Evolutionary conservation across 768 basidiomycete species (phyloP), one percentile per base, ranked within the genome.

Genomic region (Suillus sp.): DNA sequence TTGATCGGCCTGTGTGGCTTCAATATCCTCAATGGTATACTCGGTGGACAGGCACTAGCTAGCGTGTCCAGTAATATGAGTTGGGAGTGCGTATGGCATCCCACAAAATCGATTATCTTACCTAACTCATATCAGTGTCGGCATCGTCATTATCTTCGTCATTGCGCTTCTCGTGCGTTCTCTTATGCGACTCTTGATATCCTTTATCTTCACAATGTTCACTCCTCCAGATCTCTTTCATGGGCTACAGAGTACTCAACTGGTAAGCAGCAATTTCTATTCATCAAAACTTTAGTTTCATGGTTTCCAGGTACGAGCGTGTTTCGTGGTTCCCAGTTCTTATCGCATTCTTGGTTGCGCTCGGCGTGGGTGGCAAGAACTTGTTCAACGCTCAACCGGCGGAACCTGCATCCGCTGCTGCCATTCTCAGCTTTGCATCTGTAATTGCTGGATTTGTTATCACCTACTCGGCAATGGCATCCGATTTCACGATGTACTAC

Each of bases 401-500:
- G 1, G 75, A 69, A 11, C 86, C 91, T 1, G 85, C 88, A 1
- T 83, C 85, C 2, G 84, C 85, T 0, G 64, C 74, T 0, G 69
- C 78, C 0, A 71, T 94, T 55, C 74, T 95, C 34, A 84, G 82
- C 43, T 95, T 91, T 61, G 87, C 83, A 1, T 85, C 87, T 4
- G 86, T 86, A 1, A 73, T 93, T 20, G 89, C 90, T 1, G 93
- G 92, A 0, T 93, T 90, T 65, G 81, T 86, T 2, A 80, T 93
- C 64, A 86, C 87, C 0, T 93, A 79, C 66, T 80, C 84, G 2
- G 72, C 83, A 0, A 71, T 91, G 64, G 82, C 84, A 20, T 87
- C 89, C 7, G 93, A 95, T 68, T 93, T 90, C 70, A 88, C 90
- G 7, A 86, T 80, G 59, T 93, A 93, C 72, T 88, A 84, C 72